Evolutionary conservation across 2,329 filamentous ascomycete genomes (phyloP), one percentile per base, ranked within the genome.

Genomic region (Fusarium sublunatum): DNA sequence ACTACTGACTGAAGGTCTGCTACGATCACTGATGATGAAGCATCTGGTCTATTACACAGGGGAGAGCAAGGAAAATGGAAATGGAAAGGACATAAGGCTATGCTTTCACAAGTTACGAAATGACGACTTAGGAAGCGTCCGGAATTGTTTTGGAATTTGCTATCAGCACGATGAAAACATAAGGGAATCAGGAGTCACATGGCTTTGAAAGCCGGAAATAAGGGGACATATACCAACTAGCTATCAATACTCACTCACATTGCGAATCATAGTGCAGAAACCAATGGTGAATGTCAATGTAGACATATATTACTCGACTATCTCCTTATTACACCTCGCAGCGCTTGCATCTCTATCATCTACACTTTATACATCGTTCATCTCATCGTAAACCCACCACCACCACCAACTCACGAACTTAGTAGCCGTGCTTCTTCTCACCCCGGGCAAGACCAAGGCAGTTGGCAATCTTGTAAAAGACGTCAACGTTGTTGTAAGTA

Each of bases 401-500:
- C 31, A 3, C 57, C 47, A 19, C 39, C n/a, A 15, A 40, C 19
- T 41, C 12, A 34, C 52, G 63, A 35, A 58, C 44, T 55, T 60
- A 67, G 54, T 67, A 72, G 10, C 62, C 66, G 29, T 55, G 51
- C 26, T 69, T 63, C 28, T 63, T 61, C 47, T 67, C 53, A 29
- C 68, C 69, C 28, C 65, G 71, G 4, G 74, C 76, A 38, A 89
- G 76, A 42, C 89, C 89, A 51, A 91, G 77, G 69, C 88, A 91
- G 65, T 82, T 82, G 12, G 89, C 86, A 72, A 92, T 91, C 75
- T 88, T 87, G 78, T 88, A 92, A 70, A 92, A 92, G 64, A 92
- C 80, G 62, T 92, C 90, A 41, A 91, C 84, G 72, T 87, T 90
- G 75, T 81, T 87, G 66, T 88, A 91, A 4, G 88, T 85, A 52